These are phyloP conservation scores for Ascochyta lentis DNA, from an alignment of 2,329 filamentous ascomycete genomes.

Conservation along the genomic window DNA sequence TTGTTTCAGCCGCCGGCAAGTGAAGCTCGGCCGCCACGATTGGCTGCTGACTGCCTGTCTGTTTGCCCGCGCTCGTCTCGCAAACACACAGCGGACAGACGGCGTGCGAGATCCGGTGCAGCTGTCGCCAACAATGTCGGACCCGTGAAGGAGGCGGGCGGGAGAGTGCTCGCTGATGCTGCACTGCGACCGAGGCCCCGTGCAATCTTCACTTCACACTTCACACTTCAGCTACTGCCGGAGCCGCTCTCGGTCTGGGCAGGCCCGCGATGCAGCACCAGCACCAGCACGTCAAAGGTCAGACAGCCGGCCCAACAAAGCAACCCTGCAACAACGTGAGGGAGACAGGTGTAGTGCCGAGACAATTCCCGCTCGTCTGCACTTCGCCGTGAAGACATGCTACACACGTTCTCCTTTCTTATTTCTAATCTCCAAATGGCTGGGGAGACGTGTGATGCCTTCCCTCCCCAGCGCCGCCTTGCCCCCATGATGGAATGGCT, in stretches of 20 bases:
- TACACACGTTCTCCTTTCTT: not conserved
- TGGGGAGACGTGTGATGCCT: not conserved
- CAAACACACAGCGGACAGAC: slow-evolving; percentile 30
- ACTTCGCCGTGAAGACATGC: not conserved
- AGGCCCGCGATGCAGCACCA: not conserved
- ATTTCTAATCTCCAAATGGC: not conserved
- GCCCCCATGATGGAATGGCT: slow-evolving; percentile 3
- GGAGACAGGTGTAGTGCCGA: not conserved
- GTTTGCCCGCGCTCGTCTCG: slow-evolving; percentile 29
- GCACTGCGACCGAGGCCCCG: slow-evolving; percentile 21
- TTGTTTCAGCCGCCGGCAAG: slow-evolving; percentile 44
- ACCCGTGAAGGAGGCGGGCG: slow-evolving; percentile 8
- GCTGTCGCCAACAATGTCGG: slow-evolving; percentile 13
- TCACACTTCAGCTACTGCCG: slow-evolving; percentile 14
- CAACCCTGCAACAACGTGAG: slow-evolving; percentile 8
- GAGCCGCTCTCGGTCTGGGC: slow-evolving; percentile 17
- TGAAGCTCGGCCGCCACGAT: slow-evolving; percentile 25
- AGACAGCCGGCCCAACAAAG: slow-evolving; percentile 7
- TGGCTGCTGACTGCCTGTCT: slow-evolving; percentile 29
- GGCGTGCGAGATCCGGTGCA: slow-evolving; percentile 27
- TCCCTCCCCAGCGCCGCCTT: not conserved
- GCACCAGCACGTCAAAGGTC: not conserved
- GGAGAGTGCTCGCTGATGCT: slow-evolving; percentile 16
- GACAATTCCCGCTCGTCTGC: not conserved
- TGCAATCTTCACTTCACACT: slow-evolving; percentile 13